Evolutionary conservation across 2,329 filamentous ascomycete species (phyloP).

Genomic region (Ophiocordyceps camponoti-rufipedis): DNA sequence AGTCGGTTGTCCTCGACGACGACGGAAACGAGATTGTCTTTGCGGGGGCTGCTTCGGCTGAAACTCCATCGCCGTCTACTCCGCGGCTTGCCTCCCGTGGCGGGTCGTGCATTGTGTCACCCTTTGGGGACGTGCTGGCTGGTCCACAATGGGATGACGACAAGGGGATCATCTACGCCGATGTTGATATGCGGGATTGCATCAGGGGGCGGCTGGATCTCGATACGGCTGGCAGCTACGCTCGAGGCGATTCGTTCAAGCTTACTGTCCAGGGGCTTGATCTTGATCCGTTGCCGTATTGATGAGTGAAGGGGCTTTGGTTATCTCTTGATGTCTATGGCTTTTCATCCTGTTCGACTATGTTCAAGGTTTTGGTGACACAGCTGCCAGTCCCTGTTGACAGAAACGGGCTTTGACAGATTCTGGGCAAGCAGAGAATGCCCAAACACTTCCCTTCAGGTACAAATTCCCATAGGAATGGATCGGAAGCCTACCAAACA

Average conservation of each 20-base stretch:
- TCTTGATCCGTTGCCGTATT: constrained; percentile 37
- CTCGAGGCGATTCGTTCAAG: constrained; percentile 48
- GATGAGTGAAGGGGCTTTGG: too few relatives aligned
- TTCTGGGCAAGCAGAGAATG: too few relatives aligned
- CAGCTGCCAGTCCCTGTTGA: too few relatives aligned
- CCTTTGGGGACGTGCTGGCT: constrained; percentile 59
- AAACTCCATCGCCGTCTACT: neutral
- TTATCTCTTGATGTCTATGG: too few relatives aligned
- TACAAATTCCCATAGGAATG: too few relatives aligned
- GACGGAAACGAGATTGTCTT: constrained; percentile 38
- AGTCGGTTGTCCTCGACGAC: constrained; percentile 30
- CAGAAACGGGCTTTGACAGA: too few relatives aligned
- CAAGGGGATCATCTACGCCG: constrained; percentile 45
- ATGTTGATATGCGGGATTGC: constrained; percentile 80
- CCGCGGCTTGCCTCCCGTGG: constrained; percentile 37
- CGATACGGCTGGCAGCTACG: constrained; percentile 75
- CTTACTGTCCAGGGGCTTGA: constrained; percentile 40
- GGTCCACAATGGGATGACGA: constrained; percentile 75
- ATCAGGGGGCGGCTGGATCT: constrained; percentile 64
- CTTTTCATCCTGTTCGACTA: too few relatives aligned
- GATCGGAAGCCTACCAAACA: too few relatives aligned
- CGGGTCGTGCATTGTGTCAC: constrained; percentile 67
- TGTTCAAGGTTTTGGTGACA: too few relatives aligned
- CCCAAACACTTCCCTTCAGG: too few relatives aligned
- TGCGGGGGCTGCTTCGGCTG: neutral